Evolutionary conservation across 2,329 filamentous ascomycete genomes (phyloP).

Genomic region (Scytalidium lignicola): DNA sequence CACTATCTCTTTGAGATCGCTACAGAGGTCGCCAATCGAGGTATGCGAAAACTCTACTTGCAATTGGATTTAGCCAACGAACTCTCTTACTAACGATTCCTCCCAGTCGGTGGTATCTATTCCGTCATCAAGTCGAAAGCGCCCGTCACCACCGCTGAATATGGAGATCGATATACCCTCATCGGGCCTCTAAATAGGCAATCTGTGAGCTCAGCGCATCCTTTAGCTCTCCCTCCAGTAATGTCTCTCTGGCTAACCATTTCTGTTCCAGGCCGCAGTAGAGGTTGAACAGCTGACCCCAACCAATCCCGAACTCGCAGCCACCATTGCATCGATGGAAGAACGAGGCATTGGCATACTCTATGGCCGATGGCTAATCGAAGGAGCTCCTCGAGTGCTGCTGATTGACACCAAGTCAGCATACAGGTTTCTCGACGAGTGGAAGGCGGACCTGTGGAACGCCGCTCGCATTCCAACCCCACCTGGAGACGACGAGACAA

Average conservation of each 20-base stretch:
- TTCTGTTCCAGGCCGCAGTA: constrained; percentile 68
- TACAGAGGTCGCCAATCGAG: constrained; percentile 95
- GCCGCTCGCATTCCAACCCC: constrained; percentile 90
- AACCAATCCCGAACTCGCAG: constrained; percentile 69
- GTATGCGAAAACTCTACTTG: too few relatives aligned
- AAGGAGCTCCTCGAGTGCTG: constrained; percentile 87
- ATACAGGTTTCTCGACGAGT: constrained; percentile 87
- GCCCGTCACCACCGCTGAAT: constrained; percentile 94
- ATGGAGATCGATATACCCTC: constrained; percentile 94
- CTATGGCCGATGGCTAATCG: constrained; percentile 96
- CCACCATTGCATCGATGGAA: constrained; percentile 88
- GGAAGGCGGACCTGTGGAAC: constrained; percentile 96
- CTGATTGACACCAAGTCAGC: constrained; percentile 94
- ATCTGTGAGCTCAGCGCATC: constrained; percentile 55
- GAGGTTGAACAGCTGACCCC: constrained; percentile 94
- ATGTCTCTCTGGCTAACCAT: constrained; percentile 15
- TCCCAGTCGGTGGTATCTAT: constrained; percentile 90
- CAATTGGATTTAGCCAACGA: too few relatives aligned
- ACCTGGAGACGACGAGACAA: constrained; percentile 87
- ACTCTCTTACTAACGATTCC: neutral
- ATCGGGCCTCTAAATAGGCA: constrained; percentile 90
- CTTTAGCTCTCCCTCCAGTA: constrained; percentile 5
- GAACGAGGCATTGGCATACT: constrained; percentile 84
- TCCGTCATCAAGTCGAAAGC: constrained; percentile 99
- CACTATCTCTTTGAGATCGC: constrained; percentile 96